Evolutionary conservation across 257 asterid species (phyloP).

Genomic region (Scutellaria galericulata): DNA sequence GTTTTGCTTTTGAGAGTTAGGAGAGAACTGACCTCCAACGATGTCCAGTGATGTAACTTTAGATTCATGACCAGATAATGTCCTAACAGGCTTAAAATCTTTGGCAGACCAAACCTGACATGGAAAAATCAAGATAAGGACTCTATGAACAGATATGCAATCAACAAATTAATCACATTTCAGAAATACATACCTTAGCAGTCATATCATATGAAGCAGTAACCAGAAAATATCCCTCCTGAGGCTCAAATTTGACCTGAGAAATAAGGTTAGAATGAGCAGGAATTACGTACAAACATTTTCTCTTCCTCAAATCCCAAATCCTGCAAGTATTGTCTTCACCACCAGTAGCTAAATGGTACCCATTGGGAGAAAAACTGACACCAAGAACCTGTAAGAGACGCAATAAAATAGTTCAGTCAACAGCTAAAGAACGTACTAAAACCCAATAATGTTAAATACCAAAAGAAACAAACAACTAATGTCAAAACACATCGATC

Average conservation of each 20-base stretch:
- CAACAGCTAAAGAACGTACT: slow-evolving; percentile 1
- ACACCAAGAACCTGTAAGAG: slow-evolving; percentile 70
- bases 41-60: slow-evolving; percentile 86
- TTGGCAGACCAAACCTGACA: slow-evolving; percentile 86
- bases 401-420: slow-evolving; percentile 3
- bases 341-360: slow-evolving; percentile 94
- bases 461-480: slow-evolving; percentile 18
- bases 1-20: background rate
- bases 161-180: background rate
- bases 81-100: slow-evolving; percentile 87
- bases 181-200: slow-evolving; percentile 65
- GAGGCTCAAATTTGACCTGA: slow-evolving; percentile 94
- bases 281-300: slow-evolving; percentile 73
- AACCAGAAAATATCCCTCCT: slow-evolving; percentile 87
- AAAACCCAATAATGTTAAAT: slow-evolving; percentile 1
- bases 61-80: slow-evolving; percentile 85
- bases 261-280: slow-evolving; percentile 93
- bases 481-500: slow-evolving; percentile 25
- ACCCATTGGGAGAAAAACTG: slow-evolving; percentile 93
- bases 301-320: slow-evolving; percentile 93
- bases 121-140: slow-evolving; percentile 28
- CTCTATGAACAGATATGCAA: background rate
- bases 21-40: slow-evolving; percentile 60
- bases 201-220: slow-evolving; percentile 90
- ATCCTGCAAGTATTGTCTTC: slow-evolving; percentile 97